These are phyloP conservation scores for Botryotinia calthae DNA, from an alignment of 2,329 filamentous ascomycete genomes.

Conservation along the genomic window DNA sequence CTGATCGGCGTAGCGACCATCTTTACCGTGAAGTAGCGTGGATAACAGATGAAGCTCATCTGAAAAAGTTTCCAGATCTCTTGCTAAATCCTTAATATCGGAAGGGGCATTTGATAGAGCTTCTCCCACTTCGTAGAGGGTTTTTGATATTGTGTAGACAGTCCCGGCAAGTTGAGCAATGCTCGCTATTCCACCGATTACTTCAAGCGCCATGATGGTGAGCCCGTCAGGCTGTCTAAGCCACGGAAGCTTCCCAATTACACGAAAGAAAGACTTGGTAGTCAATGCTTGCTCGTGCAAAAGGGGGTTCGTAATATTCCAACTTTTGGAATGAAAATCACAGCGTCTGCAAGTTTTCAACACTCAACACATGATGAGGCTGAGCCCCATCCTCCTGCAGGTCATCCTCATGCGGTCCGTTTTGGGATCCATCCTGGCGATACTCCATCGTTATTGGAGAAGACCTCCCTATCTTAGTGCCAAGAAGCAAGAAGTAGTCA, in stretches of 20 bases:
- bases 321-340: background rate
- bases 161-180: slow-evolving; percentile 25
- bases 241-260: background rate
- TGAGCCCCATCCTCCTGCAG: background rate
- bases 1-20: slow-evolving; percentile 23
- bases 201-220: slow-evolving; percentile 23
- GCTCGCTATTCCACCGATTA: slow-evolving; percentile 24
- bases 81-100: slow-evolving; percentile 28
- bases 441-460: background rate
- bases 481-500: too few relatives aligned
- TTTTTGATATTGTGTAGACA: slow-evolving; percentile 27
- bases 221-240: background rate
- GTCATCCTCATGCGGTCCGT: background rate
- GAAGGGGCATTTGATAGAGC: slow-evolving; percentile 26
- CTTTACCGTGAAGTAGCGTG: slow-evolving; percentile 23
- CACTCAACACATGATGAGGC: background rate
- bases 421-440: background rate
- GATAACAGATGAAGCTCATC: slow-evolving; percentile 24
- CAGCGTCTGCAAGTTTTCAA: background rate
- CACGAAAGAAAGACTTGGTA: background rate
- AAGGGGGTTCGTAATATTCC: background rate
- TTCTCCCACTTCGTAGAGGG: slow-evolving; percentile 24
- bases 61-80: slow-evolving; percentile 27
- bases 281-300: background rate
- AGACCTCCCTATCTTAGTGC: too few relatives aligned